phyloP scores from a whole-genome alignment of 805 yeast genomes.

The Barnettozyma botsteinii region DNA sequence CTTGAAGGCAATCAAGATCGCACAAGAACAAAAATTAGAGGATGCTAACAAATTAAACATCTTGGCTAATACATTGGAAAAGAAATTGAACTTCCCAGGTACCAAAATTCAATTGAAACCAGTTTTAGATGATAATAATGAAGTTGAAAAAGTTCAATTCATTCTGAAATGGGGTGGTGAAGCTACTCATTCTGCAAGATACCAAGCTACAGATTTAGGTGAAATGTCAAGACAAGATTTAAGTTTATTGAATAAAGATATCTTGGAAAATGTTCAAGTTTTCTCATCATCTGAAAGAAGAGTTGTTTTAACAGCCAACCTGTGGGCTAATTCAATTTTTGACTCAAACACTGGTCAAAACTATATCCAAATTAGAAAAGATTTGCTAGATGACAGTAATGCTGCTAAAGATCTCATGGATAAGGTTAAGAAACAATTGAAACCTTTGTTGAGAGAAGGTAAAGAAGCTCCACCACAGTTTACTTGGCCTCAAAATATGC shows the following conservation, averaged over 20 bases:
- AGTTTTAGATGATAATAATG: constrained; percentile 55
- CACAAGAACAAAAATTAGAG: constrained; percentile 73
- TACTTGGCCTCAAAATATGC: constrained; percentile 98
- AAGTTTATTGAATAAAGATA: constrained; percentile 75
- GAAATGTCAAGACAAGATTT: constrained; percentile 93
- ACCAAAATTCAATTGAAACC: constrained; percentile 96
- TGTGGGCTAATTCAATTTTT: constrained; percentile 67
- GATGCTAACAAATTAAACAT: constrained; percentile 73
- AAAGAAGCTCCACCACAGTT: constrained; percentile 96
- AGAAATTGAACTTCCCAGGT: constrained; percentile 88
- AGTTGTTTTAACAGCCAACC: constrained; percentile 86
- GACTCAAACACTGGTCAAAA: constrained; percentile 69
- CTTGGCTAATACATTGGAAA: constrained; percentile 76
- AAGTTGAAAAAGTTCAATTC: constrained; percentile 91
- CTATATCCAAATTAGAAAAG: constrained; percentile 78
- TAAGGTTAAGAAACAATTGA: constrained; percentile 91
- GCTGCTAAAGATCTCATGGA: constrained; percentile 99
- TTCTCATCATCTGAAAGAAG: constrained; percentile 93
- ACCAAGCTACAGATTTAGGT: constrained; percentile 93
- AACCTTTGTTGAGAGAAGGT: constrained; percentile 91
- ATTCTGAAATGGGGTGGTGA: constrained; percentile 99
- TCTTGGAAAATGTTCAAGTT: constrained; percentile 78
- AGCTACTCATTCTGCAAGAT: constrained; percentile 94
- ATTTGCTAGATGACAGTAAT: constrained; percentile 88
- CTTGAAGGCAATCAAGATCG: constrained; percentile 74